Percentiles rank a stretch among this genome's conserved stretches.
Conservation (phyloP, 2,329 filamentous ascomycete genomes). For the Clarireedia hainanense region DNA sequence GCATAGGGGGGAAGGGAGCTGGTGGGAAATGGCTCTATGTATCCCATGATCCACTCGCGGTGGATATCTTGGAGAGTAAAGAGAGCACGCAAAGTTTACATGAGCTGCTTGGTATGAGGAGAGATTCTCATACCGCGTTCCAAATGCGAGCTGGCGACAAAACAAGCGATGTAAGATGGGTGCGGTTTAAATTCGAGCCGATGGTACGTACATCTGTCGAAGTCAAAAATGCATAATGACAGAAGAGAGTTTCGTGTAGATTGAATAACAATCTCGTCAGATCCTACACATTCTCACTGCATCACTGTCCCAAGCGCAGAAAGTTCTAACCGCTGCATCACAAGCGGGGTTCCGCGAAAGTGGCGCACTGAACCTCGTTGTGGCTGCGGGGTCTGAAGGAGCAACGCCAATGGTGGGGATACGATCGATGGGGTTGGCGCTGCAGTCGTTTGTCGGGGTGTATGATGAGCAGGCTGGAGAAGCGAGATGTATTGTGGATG, state of each 20-base stretch:
- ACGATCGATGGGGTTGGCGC: constrained; percentile 70
- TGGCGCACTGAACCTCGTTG: constrained; percentile 62
- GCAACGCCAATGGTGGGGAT: constrained; percentile 72
- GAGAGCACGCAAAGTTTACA: constrained; percentile 22
- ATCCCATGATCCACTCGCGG: constrained; percentile 64
- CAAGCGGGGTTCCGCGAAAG: constrained; percentile 85
- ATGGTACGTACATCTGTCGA: constrained; percentile 55
- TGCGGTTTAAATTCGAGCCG: constrained; percentile 91
- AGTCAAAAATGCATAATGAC: background rate
- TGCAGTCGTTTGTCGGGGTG: constrained; percentile 73
- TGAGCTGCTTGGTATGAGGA: constrained; percentile 35
- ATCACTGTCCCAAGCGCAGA: constrained; percentile 66
- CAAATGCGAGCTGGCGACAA: constrained; percentile 3
- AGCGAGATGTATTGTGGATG: constrained; percentile 47
- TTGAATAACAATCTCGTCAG: constrained; percentile 36
- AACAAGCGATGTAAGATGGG: constrained; percentile 30
- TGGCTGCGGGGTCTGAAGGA: constrained; percentile 25
- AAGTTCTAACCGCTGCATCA: constrained; percentile 66
- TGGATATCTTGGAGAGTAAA: constrained; percentile 7
- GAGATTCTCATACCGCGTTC: constrained; percentile 6
- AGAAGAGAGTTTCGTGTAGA: too few species aligned
- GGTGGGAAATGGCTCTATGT: constrained; percentile 82
- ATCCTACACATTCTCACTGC: constrained; percentile 83
- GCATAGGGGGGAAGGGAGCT: constrained; percentile 76
- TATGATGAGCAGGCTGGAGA: constrained; percentile 33